Evolutionary conservation across 2,329 filamentous ascomycete species (phyloP).

Genomic region (Trichoderma atroviride): DNA sequence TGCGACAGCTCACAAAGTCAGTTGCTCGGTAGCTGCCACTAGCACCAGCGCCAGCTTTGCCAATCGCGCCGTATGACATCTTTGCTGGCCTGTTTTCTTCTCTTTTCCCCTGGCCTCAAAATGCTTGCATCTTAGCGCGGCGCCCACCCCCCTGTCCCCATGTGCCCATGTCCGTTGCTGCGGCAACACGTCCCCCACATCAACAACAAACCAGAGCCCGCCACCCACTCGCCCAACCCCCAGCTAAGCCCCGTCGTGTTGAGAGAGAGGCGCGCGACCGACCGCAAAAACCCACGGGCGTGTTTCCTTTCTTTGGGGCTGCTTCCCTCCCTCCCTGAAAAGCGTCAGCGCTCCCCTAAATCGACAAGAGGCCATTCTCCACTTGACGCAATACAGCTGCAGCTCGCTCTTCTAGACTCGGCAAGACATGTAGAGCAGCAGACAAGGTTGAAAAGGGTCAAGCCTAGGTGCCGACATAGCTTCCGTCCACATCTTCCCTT

Average conservation of each 20-base stretch:
- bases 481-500: background rate
- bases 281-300: background rate
- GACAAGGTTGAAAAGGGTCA: constrained; percentile 19
- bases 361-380: background rate
- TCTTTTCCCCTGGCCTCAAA: background rate
- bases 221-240: constrained; percentile 1
- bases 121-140: constrained; percentile 21
- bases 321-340: constrained; percentile 15
- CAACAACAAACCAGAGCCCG: constrained; percentile 28
- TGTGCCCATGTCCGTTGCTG: constrained; percentile 15
- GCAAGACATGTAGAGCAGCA: constrained; percentile 20
- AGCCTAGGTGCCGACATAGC: background rate
- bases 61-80: background rate
- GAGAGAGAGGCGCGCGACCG: constrained; percentile 2
- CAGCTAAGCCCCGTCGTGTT: background rate
- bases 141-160: background rate
- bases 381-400: constrained; percentile 23
- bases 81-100: background rate
- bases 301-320: background rate
- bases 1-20: background rate
- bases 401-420: background rate
- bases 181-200: constrained; percentile 31
- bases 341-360: constrained; percentile 22
- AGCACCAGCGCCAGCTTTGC: background rate
- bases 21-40: background rate